Percentiles rank a stretch among this genome's conserved stretches.
These are phyloP conservation scores for Lophiotrema nucula DNA, from an alignment of 495 filamentous ascomycete genomes.

Conservation along the genomic window DNA sequence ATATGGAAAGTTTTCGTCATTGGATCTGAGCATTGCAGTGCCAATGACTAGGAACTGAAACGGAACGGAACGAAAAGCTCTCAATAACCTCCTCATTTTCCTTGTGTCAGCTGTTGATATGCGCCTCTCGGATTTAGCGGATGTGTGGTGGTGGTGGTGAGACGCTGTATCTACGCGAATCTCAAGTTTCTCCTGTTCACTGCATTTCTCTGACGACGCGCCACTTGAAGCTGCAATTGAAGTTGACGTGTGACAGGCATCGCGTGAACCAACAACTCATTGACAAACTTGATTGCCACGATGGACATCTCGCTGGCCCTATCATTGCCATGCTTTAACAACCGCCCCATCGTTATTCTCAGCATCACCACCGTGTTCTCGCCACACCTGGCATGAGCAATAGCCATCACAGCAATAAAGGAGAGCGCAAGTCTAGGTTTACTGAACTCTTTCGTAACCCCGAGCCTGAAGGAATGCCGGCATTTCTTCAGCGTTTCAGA, in stretches of 20 bases:
- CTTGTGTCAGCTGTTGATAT: conserved; percentile 22
- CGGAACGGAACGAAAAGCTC: conserved; percentile 6
- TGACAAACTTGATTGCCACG: background rate
- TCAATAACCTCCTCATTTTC: conserved; percentile 11
- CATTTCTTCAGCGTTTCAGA: background rate
- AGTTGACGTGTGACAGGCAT: background rate
- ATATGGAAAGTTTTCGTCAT: conserved; percentile 31
- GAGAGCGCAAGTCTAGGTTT: background rate
- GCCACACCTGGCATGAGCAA: background rate
- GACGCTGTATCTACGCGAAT: conserved; percentile 30
- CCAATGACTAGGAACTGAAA: background rate
- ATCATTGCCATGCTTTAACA: background rate
- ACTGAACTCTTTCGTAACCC: background rate
- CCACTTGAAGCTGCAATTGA: background rate
- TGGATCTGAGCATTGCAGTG: conserved; percentile 1
- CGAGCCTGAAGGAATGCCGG: conserved; percentile 1
- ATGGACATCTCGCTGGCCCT: no score
- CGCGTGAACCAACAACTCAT: background rate
- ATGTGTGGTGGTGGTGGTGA: background rate
- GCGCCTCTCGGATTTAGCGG: background rate
- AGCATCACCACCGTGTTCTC: background rate
- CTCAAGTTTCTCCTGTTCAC: conserved; percentile 20
- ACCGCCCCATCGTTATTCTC: background rate
- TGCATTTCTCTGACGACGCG: background rate
- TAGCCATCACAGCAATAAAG: background rate